phyloP scores from a whole-genome alignment of 345 rosid genomes.

The Aquilaria malaccensis region DNA sequence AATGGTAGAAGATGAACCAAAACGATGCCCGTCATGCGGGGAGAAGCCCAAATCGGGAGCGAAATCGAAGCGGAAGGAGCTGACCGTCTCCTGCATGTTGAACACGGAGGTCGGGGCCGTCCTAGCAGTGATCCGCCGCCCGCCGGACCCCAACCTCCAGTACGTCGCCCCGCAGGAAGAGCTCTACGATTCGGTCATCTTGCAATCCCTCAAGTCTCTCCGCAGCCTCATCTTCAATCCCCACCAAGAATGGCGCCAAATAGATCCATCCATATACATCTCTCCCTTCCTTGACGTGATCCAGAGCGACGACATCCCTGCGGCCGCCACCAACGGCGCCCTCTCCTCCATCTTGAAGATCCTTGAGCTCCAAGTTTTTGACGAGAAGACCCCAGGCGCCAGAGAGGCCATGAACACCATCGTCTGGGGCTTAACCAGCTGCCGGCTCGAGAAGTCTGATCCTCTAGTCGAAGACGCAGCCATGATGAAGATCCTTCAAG shows the following conservation, averaged over 20 bases:
- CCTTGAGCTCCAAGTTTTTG: slow-evolving; percentile 55
- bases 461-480: slow-evolving; percentile 55
- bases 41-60: slow-evolving; percentile 18
- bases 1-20: slow-evolving; percentile 17
- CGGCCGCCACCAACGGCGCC: slow-evolving; percentile 62
- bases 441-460: slow-evolving; percentile 79
- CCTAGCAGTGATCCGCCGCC: slow-evolving; percentile 73
- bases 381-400: slow-evolving; percentile 73
- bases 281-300: slow-evolving; percentile 78
- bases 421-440: slow-evolving; percentile 56
- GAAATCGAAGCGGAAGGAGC: slow-evolving; percentile 41
- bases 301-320: slow-evolving; percentile 74
- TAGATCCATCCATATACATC: slow-evolving; percentile 75
- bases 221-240: slow-evolving; percentile 85
- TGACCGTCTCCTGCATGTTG: slow-evolving; percentile 80
- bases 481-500: slow-evolving; percentile 83
- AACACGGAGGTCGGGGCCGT: slow-evolving; percentile 90
- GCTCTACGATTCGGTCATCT: slow-evolving; percentile 34
- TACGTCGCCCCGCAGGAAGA: slow-evolving; percentile 52
- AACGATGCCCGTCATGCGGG: slow-evolving; percentile 6
- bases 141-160: slow-evolving; percentile 25
- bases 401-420: slow-evolving; percentile 53
- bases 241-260: slow-evolving; percentile 72
- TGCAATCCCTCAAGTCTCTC: slow-evolving; percentile 68
- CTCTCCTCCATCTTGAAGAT: slow-evolving; percentile 62